Evolutionary conservation across 108 stramenopile species (phyloP).

Genomic region (Mediolabrus comicus): DNA sequence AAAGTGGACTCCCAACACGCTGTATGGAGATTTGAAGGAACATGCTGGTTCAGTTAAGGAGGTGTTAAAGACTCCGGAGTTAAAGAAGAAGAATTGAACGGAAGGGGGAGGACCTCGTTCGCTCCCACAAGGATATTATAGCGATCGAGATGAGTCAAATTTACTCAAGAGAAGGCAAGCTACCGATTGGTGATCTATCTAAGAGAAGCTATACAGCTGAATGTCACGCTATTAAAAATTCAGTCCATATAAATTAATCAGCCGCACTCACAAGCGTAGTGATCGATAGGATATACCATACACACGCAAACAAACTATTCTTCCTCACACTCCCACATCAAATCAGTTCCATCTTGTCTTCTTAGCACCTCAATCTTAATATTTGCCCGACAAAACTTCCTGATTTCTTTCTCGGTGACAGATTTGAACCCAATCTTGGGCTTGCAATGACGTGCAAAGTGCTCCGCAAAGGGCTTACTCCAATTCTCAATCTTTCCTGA

Average conservation of each 20-base stretch:
- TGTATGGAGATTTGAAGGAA: neutral
- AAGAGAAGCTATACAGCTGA: too few relatives aligned
- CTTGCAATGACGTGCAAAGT: neutral
- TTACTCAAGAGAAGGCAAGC: too few relatives aligned
- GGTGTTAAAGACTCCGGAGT: neutral
- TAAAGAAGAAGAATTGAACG: neutral
- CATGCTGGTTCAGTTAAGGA: neutral
- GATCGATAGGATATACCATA: too few relatives aligned
- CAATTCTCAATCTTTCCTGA: neutral
- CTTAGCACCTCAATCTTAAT: neutral
- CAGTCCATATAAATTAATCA: too few relatives aligned
- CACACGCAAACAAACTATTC: too few relatives aligned
- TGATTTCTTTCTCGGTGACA: neutral
- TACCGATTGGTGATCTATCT: too few relatives aligned
- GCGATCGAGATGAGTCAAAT: too few relatives aligned
- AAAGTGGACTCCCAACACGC: neutral
- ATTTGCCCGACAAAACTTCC: neutral
- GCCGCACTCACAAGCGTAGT: too few relatives aligned
- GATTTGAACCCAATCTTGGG: neutral
- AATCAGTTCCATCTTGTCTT: neutral
- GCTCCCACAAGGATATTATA: too few relatives aligned
- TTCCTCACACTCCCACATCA: neutral
- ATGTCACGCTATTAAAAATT: too few relatives aligned
- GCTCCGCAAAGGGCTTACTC: neutral
- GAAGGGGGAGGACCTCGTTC: neutral